Conservation (phyloP, 2,329 filamentous ascomycete species). For the Ceratocystis destructans region DNA sequence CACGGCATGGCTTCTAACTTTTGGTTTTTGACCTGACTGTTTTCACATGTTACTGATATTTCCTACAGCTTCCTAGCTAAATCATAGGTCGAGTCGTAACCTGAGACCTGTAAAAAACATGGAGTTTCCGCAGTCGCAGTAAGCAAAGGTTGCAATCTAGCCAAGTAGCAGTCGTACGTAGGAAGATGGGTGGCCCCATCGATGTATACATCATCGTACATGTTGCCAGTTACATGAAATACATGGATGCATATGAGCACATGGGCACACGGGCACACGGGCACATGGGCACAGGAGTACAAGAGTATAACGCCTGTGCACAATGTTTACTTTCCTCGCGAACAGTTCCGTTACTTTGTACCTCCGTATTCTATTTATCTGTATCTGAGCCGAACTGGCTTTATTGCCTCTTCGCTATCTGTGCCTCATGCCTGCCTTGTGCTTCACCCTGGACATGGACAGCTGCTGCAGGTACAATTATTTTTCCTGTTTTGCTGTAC, state of each 20-base stretch:
- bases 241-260: no score
- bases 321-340: no score
- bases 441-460: background rate
- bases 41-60: background rate
- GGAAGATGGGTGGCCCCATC: no score
- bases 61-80: background rate
- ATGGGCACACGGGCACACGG: no score
- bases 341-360: background rate
- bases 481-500: no score
- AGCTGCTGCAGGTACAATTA: background rate
- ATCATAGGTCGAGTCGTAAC: background rate
- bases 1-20: no score
- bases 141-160: background rate
- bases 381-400: background rate
- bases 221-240: background rate
- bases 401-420: background rate
- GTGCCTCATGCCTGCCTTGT: background rate
- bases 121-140: background rate
- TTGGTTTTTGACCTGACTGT: background rate
- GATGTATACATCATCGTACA: background rate
- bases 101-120: background rate
- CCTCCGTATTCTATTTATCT: background rate
- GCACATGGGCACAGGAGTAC: no score
- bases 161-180: background rate
- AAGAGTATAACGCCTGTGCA: no score